Evolutionary conservation across 805 yeast species (phyloP), one percentile per base, ranked within the genome.

Genomic region (Wickerhamomyces sydowiorum): DNA sequence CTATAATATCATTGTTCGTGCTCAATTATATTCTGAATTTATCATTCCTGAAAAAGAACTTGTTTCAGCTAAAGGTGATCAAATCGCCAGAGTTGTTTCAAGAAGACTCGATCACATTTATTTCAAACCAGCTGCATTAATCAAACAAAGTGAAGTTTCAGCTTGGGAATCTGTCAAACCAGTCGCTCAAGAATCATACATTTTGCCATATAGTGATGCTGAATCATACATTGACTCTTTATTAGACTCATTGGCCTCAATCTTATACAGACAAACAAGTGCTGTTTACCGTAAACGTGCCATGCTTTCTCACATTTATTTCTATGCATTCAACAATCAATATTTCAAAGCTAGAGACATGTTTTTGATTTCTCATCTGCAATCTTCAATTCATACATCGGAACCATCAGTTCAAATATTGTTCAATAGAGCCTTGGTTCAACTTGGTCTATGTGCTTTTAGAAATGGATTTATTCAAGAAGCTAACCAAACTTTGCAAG

Each of bases 381-480:
- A 87, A 70, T 72, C 86, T 24, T 73, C 84, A 36, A 87, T 91
- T 53, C 87, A 86, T 64, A 76, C 81, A 38, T 83, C 95, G 27
- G 98, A 91, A 56, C 79, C 95, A 27, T 69, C 82, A 29, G 68
- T 91, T 52, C 99, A 93, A 74, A 89, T 93, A 42, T 74, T 88
- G 54, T 93, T 88, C 76, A 93, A 93, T 75, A 78, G 99, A 65
- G 89, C 96, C 15, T 76, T 93, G 49, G 97, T 88, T 48, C 99
- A 93, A 68, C 76, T 95, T 49, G 99, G 99, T 45, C 76, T 93
- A 52, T 81, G 95, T 63, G 98, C 99, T 14, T 93, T 93, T 82
- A 81, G 96, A 64, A 67, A 77, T 40, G 97, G 98, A 19, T 74
- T 85, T 52, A 79, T 90, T 56, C 76, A 74, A 54, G 98, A 93